Percentiles rank a stretch among this genome's conserved stretches.
Conservation (phyloP, 2,329 filamentous ascomycete genomes). For the Neonectria ditissima region DNA sequence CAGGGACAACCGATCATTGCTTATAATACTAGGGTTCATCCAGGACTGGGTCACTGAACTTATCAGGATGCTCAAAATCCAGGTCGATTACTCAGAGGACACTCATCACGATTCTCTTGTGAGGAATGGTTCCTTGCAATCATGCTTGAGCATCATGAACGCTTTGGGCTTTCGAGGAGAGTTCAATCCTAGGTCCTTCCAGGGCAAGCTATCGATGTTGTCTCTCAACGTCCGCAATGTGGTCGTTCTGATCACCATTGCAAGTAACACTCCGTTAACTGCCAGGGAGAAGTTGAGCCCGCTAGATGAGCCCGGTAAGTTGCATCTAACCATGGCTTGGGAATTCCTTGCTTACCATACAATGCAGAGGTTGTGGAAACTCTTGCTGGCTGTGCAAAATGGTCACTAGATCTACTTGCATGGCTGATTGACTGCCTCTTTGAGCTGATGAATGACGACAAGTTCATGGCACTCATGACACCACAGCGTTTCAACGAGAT, state of each 20-base stretch:
- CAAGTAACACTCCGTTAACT: constrained; percentile 66
- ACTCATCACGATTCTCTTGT: constrained; percentile 77
- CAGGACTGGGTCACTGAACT: constrained; percentile 74
- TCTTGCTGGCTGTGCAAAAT: constrained; percentile 80
- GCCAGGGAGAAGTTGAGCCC: constrained; percentile 69
- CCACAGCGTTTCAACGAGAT: constrained; percentile 62
- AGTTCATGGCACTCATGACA: constrained; percentile 63
- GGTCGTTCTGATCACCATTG: constrained; percentile 73
- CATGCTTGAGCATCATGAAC: constrained; percentile 82
- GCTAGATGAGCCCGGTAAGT: constrained; percentile 68
- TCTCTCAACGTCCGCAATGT: constrained; percentile 81
- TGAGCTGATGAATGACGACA: constrained; percentile 63
- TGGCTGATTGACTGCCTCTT: constrained; percentile 73
- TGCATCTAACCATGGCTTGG: background rate
- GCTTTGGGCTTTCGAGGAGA: constrained; percentile 80
- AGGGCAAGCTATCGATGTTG: constrained; percentile 80
- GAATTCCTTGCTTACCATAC: constrained; percentile 20
- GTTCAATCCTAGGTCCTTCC: constrained; percentile 69
- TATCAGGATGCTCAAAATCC: constrained; percentile 76
- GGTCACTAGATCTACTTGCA: constrained; percentile 78
- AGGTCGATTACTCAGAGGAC: constrained; percentile 86
- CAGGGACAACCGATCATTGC: background rate
- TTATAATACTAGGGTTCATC: constrained; percentile 63
- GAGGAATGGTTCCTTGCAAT: constrained; percentile 77
- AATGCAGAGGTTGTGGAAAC: constrained; percentile 75